phyloP scores from a whole-genome alignment of 2,329 filamentous ascomycete species.

The Colletotrichum kahawae region DNA sequence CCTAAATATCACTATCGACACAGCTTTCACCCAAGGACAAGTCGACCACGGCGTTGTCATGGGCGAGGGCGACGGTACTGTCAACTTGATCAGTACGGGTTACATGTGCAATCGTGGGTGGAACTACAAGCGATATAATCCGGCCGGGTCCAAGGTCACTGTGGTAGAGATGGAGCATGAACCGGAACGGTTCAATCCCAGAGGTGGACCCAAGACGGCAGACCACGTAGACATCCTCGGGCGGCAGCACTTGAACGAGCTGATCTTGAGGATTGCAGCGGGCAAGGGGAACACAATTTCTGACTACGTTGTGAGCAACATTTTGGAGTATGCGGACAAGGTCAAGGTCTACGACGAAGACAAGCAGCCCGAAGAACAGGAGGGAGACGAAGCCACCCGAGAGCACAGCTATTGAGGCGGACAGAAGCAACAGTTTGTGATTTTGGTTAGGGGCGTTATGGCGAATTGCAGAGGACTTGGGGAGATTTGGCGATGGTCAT shows the following conservation, averaged over 20 bases:
- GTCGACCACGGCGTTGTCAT: constrained; percentile 91
- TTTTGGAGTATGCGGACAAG: constrained; percentile 79
- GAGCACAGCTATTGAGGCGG: background rate
- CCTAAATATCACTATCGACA: constrained; percentile 78
- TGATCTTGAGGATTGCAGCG: constrained; percentile 85
- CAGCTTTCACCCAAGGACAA: constrained; percentile 60
- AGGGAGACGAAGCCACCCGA: background rate
- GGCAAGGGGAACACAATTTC: constrained; percentile 82
- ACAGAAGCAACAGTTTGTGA: background rate
- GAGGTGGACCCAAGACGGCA: constrained; percentile 73
- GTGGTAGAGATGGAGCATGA: constrained; percentile 97
- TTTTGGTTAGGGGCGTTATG: constrained; percentile 6
- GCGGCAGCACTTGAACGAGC: constrained; percentile 85
- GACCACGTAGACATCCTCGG: constrained; percentile 98
- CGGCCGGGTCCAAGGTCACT: constrained; percentile 78
- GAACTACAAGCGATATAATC: constrained; percentile 93
- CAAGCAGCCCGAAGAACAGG: constrained; percentile 6
- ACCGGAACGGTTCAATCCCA: constrained; percentile 87
- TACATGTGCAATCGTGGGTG: constrained; percentile 98
- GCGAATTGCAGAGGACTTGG: background rate
- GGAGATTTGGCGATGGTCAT: background rate
- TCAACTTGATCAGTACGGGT: constrained; percentile 87
- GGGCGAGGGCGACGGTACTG: constrained; percentile 95
- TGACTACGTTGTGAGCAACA: constrained; percentile 80
- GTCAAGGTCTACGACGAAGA: constrained; percentile 80